Conservation (phyloP, 257 asterid species). For the Nicotiana attenuata region DNA sequence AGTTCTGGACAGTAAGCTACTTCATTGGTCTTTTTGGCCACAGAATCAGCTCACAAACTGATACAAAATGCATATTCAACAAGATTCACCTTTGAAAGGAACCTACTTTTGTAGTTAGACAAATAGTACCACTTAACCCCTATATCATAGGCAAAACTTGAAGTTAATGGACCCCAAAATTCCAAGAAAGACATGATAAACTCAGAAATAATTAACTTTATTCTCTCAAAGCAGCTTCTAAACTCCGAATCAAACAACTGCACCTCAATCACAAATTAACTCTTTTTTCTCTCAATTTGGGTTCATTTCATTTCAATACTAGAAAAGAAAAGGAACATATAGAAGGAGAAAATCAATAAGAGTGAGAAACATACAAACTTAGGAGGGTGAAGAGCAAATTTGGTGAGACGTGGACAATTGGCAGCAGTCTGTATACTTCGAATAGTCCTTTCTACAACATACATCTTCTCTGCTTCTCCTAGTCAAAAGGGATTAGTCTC, state of each 20-base stretch:
- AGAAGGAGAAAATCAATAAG: background rate
- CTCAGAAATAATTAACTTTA: no score
- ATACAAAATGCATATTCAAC: background rate
- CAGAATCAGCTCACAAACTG: background rate
- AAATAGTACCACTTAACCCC: background rate
- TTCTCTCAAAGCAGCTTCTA: no score
- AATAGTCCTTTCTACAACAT: background rate
- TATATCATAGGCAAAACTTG: background rate
- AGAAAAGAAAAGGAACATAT: background rate
- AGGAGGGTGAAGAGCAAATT: slow-evolving; percentile 52
- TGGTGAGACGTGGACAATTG: slow-evolving; percentile 46
- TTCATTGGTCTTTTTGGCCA: background rate
- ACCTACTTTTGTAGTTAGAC: background rate
- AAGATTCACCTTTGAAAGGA: background rate
- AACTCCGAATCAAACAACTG: background rate
- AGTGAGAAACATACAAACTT: slow-evolving; percentile 39
- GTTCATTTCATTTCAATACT: background rate
- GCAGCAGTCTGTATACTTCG: slow-evolving; percentile 41
- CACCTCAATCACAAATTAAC: background rate
- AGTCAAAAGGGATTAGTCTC: no score
- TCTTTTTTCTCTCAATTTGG: background rate
- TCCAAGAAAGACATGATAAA: background rate
- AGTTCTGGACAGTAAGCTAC: background rate
- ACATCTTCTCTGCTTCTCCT: no score
- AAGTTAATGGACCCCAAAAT: background rate